These are phyloP conservation scores for Kwoniella sp. DNA, from an alignment of 768 basidiomycete genomes.

Conservation along the genomic window DNA sequence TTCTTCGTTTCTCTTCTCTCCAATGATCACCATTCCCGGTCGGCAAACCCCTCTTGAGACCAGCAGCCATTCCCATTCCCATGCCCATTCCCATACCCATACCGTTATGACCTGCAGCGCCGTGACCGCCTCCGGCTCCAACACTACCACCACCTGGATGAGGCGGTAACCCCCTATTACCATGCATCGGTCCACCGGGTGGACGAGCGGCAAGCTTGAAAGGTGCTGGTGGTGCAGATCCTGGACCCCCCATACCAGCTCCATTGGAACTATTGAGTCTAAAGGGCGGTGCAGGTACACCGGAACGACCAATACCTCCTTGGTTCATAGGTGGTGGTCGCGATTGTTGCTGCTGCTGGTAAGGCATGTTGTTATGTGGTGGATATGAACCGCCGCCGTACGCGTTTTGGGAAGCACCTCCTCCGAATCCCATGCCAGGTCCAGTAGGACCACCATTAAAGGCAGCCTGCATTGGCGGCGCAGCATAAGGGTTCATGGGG, in stretches of 20 bases:
- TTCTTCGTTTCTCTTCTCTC: constrained; percentile 7
- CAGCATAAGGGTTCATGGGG: neutral
- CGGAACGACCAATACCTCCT: neutral
- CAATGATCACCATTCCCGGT: neutral
- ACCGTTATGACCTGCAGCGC: too few relatives aligned
- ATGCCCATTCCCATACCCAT: neutral
- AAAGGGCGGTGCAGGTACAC: constrained; percentile 5
- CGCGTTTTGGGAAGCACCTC: neutral
- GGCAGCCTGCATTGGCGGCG: constrained; percentile 3
- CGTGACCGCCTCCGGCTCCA: neutral
- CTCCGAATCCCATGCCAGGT: constrained; percentile 9
- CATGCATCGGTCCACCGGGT: neutral
- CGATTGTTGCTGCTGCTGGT: constrained; percentile 10
- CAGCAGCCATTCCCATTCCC: neutral
- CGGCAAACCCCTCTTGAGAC: neutral
- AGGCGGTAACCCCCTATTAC: neutral
- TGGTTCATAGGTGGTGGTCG: neutral
- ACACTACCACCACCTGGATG: neutral
- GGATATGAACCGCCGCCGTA: neutral
- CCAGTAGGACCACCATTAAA: constrained; percentile 1
- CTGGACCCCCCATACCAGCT: neutral
- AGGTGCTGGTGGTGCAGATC: constrained; percentile 8
- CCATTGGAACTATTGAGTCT: neutral
- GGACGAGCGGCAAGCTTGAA: constrained; percentile 15
- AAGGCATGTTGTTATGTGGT: constrained; percentile 5